Evolutionary conservation across 495 filamentous ascomycete species (phyloP), one percentile per base, ranked within the genome.

Genomic region (Hypoxylon lienhwacheense): DNA sequence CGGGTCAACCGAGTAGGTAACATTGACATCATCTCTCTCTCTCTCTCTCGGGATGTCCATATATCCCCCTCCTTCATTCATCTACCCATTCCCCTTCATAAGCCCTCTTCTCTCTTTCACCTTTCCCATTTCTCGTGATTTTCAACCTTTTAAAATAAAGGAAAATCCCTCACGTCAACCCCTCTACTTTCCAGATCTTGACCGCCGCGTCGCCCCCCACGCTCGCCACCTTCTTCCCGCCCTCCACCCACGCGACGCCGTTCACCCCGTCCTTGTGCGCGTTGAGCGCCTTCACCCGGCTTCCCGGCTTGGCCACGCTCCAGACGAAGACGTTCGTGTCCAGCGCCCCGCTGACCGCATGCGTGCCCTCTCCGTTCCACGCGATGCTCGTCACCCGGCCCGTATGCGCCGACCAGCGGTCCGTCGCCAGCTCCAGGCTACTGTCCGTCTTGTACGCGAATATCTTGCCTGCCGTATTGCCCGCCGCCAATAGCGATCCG

Each of bases 221-320:
- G 55, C 85, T 92, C 1, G 86, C 81, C 22, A 97, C 78, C 71
- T 80, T 88, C n/a, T 72, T 70, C n/a, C 73, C 75, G 16, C 75
- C 81, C 5, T 81, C 80, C 12, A 88, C 78, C 95, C 93, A 98
- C 6, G 75, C 80, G 4, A 97, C 91, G 3, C 87, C 91, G 60
- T 86, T 88, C 5, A 98, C 89, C 1, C 93, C 93, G 49, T 97
- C 93, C 73, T 96, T 96, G 68, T 98, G 93, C 36, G 91, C 90
- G 66, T 95, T 90, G 20, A 78, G 67, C 28, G 82, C 82, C 69
- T 89, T 90, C 43, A 92, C 73, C 64, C 91, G 81, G 64, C 84
- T 85, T 19, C 88, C 90, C 0, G 90, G 92, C 54, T 88, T 86
- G 35, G 81, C 76, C 55, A 97, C 72, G 67, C 89, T 95, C 91